Percentiles rank a stretch among this genome's conserved stretches.
Evolutionary conservation across 257 asterid genomes (phyloP).

Genomic region (Nicotiana tabacum): DNA sequence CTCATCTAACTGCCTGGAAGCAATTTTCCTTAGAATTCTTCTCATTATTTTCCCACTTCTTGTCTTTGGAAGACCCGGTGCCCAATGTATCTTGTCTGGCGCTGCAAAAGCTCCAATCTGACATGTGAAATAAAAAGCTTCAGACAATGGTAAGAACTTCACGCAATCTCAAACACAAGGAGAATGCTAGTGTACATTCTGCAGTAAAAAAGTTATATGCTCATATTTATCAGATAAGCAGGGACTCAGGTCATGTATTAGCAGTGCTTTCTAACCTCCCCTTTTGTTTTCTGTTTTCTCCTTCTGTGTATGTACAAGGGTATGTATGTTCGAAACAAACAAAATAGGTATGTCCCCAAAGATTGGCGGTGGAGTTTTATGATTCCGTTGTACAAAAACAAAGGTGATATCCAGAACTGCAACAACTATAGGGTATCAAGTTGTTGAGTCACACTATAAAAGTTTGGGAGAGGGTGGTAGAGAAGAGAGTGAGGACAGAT

Average conservation of each 20-base stretch:
- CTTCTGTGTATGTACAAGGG: background rate
- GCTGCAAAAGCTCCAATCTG: conserved; percentile 98
- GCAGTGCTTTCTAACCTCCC: background rate
- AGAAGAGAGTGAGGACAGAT: too few species aligned
- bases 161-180: background rate
- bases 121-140: background rate
- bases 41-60: conserved; percentile 99
- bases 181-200: background rate
- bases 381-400: too few species aligned
- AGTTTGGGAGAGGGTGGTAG: too few species aligned
- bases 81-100: conserved; percentile 95
- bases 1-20: conserved; percentile 86
- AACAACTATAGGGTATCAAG: too few species aligned
- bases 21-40: conserved; percentile 85
- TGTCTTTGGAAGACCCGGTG: conserved; percentile 97
- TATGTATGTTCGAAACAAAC: background rate
- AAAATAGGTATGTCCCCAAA: background rate
- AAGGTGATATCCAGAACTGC: too few species aligned
- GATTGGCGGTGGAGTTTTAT: too few species aligned
- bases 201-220: background rate
- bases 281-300: background rate
- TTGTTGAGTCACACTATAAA: too few species aligned
- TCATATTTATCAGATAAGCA: background rate
- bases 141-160: background rate
- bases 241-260: background rate